phyloP scores from a whole-genome alignment of 2,329 filamentous ascomycete species.

The Pyrenochaeta sp. region DNA sequence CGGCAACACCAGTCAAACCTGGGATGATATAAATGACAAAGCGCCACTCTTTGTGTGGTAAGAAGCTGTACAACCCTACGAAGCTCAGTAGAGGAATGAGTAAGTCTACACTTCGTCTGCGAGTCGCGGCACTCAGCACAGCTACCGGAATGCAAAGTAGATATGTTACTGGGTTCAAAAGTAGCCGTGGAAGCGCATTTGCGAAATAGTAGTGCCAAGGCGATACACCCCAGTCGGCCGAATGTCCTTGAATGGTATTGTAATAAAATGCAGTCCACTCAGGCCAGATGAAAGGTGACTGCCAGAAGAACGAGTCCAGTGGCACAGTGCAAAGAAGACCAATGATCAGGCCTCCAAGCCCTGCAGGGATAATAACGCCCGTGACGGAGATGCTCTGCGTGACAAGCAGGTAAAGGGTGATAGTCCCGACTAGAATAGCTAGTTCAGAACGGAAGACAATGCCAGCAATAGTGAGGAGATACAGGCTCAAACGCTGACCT shows the following conservation, averaged over 20 bases:
- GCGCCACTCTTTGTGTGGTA: slow-evolving; percentile 95
- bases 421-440: slow-evolving; percentile 77
- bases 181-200: slow-evolving; percentile 80
- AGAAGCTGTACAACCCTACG: slow-evolving; percentile 80
- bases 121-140: slow-evolving; percentile 58
- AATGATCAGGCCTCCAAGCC: slow-evolving; percentile 69
- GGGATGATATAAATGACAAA: slow-evolving; percentile 93
- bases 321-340: slow-evolving; percentile 75
- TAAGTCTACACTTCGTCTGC: slow-evolving; percentile 58
- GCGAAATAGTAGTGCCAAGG: slow-evolving; percentile 88
- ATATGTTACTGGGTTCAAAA: slow-evolving; percentile 79
- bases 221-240: slow-evolving; percentile 86
- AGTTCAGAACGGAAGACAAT: slow-evolving; percentile 91
- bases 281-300: slow-evolving; percentile 79
- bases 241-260: slow-evolving; percentile 85
- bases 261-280: slow-evolving; percentile 90
- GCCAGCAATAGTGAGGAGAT: slow-evolving; percentile 79
- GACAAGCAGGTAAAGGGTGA: slow-evolving; percentile 70
- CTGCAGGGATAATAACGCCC: slow-evolving; percentile 70
- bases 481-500: slow-evolving; percentile 71
- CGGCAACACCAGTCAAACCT: slow-evolving; percentile 78
- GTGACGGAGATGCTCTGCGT: slow-evolving; percentile 63
- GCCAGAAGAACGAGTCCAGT: slow-evolving; percentile 95
- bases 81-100: slow-evolving; percentile 75
- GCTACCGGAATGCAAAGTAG: slow-evolving; percentile 61